Base-by-base conservation (phyloP, 78 protist genomes). In the Creolimax fragrantissima region DNA sequence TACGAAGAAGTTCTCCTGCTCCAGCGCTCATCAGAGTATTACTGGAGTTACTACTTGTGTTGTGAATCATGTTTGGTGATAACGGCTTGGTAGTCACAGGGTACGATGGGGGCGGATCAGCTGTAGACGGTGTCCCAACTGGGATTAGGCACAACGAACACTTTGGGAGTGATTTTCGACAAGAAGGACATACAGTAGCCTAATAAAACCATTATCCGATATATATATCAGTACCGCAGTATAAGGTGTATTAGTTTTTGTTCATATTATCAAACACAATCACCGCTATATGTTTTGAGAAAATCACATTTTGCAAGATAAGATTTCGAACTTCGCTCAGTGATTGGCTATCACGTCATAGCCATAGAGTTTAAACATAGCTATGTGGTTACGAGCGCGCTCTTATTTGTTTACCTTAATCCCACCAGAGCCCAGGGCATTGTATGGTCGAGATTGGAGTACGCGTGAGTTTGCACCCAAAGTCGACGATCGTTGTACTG, bases 81-180 rank as follows among this genome's bases (percentile, higher is more conserved):
- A 58, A 32, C 0, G 74, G 74, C 74, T 58, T 58, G 74, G 74
- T 58, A 32, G 24, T 24, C 74, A 24, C 74, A 58, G 74, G 74
- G 24, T 58, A 32, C n/a, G n/a, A n/a, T 0, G 42, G 83, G 83
- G 42, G 41, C n/a, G n/a, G n/a, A 74, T 74, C 4, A 84, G 6
- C 74, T 24, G 74, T 58, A 3, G 35, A 4, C 7, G 43, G 6
- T 5, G 88, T 47, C n/a, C 93, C 95, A 41, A 94, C 24, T 7
- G 45, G 43, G 7, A 67, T 42, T 41, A 44, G 89, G 36, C 95
- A 92, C 44, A 92, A 3, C 2, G 93, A 32, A 83, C 93, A 91
- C 3, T 85, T 84, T 2, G 95, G 92, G 5, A 94, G 45, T 6
- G 93, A 36, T 41, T 88, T n/a, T 42, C 81, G 45, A 24, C 93